A percentile compares a stretch with the other conserved stretches of the same genome.
Evolutionary conservation across 2,329 filamentous ascomycete species (phyloP).

Genomic region (Pyrenophora graminea): DNA sequence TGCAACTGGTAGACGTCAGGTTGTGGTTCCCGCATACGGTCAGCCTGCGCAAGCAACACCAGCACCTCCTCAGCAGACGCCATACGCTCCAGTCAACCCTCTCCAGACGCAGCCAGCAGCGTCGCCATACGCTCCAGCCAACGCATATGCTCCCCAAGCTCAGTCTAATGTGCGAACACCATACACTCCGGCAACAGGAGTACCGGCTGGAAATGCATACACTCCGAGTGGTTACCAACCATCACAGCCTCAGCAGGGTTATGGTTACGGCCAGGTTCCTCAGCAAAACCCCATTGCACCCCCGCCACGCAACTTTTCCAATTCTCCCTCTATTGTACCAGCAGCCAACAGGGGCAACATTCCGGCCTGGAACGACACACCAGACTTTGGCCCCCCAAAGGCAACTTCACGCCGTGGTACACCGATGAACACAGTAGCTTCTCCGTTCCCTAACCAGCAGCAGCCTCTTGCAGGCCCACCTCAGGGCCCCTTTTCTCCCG

Average conservation of each 20-base stretch:
- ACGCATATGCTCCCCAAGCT: slow-evolving; percentile 36
- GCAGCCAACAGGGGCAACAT: slow-evolving; percentile 72
- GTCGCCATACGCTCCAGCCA: slow-evolving; percentile 31
- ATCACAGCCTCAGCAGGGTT: slow-evolving; percentile 47
- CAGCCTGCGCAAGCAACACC: slow-evolving; percentile 19
- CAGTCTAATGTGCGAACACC: slow-evolving; percentile 28
- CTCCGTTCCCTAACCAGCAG: slow-evolving; percentile 72
- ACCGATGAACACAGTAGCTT: slow-evolving; percentile 70
- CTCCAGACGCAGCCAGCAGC: slow-evolving; percentile 33
- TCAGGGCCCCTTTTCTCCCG: slow-evolving; percentile 62
- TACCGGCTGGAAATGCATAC: slow-evolving; percentile 46
- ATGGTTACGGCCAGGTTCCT: slow-evolving; percentile 53
- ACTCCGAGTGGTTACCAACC: slow-evolving; percentile 60
- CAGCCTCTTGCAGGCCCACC: slow-evolving; percentile 56
- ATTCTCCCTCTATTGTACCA: slow-evolving; percentile 65
- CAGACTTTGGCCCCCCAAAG: slow-evolving; percentile 71
- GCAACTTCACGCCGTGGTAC: slow-evolving; percentile 75
- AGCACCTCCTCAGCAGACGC: slow-evolving; percentile 24
- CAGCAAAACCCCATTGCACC: slow-evolving; percentile 56
- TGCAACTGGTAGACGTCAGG: slow-evolving; percentile 38
- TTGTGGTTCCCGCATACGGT: slow-evolving; percentile 45
- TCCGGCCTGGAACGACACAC: slow-evolving; percentile 93
- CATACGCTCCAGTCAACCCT: slow-evolving; percentile 34
- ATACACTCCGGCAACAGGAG: slow-evolving; percentile 14
- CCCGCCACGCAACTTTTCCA: slow-evolving; percentile 67